These are phyloP conservation scores for Sporothrix pseudoabietina DNA, from an alignment of 2,329 filamentous ascomycete genomes.

Conservation along the genomic window DNA sequence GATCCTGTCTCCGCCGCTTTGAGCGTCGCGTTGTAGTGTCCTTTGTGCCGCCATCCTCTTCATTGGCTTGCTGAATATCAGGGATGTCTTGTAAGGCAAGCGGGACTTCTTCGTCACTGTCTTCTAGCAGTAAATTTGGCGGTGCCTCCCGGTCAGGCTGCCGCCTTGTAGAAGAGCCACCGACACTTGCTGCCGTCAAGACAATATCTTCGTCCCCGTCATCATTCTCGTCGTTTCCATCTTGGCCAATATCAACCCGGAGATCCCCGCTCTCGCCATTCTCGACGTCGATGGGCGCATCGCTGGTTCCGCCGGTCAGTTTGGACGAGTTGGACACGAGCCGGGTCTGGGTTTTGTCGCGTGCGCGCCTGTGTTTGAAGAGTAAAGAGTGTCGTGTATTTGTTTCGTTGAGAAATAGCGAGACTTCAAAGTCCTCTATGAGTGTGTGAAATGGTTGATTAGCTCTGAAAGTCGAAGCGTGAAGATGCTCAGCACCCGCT, in stretches of 20 bases:
- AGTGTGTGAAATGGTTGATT: not conserved
- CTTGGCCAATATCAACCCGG: not conserved
- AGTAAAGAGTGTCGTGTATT: conserved; percentile 83
- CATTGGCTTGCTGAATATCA: conserved; percentile 40
- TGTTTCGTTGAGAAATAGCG: conserved; percentile 88
- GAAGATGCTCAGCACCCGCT: not conserved
- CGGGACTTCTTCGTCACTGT: conserved; percentile 34
- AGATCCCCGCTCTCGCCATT: conserved; percentile 32
- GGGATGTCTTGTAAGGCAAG: conserved; percentile 30
- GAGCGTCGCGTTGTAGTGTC: not conserved
- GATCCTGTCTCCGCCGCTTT: conserved; percentile 27
- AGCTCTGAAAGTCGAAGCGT: not conserved
- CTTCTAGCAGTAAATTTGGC: conserved; percentile 56
- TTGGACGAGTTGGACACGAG: conserved; percentile 65
- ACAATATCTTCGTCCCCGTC: conserved; percentile 59
- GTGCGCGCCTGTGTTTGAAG: conserved; percentile 79
- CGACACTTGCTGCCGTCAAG: conserved; percentile 36
- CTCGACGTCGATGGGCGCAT: conserved; percentile 58
- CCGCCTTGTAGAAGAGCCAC: not conserved
- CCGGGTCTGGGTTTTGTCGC: conserved; percentile 56
- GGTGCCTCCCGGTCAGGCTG: conserved; percentile 39
- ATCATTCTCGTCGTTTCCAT: conserved; percentile 50
- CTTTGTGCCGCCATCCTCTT: conserved; percentile 33
- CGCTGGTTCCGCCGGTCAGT: conserved; percentile 59
- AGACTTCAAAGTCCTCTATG: conserved; percentile 86